phyloP scores from a whole-genome alignment of 129 eudicot genomes.

The Flaveria brownii region DNA sequence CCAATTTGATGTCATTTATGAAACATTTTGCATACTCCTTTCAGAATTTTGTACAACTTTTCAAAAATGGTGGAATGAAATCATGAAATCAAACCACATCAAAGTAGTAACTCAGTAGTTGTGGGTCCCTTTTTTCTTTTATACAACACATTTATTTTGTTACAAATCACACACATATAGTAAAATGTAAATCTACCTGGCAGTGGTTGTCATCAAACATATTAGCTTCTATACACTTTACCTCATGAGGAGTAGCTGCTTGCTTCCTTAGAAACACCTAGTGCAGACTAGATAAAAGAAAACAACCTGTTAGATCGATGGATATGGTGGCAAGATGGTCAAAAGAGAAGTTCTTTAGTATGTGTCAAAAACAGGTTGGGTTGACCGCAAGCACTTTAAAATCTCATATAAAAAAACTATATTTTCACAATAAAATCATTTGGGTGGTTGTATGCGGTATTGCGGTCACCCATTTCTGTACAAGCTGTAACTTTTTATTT shows the following conservation, averaged over 20 bases:
- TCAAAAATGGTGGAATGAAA: conserved; percentile 8
- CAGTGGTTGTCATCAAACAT: conserved; percentile 27
- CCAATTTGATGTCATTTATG: not conserved
- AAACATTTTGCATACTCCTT: not conserved
- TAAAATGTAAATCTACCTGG: conserved; percentile 33
- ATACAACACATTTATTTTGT: conserved; percentile 29
- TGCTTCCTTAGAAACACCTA: conserved; percentile 32
- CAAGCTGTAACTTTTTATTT: not conserved
- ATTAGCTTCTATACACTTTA: conserved; percentile 38
- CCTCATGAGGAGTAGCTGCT: conserved; percentile 27
- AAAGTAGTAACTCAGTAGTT: conserved; percentile 8
- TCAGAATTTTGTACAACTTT: not conserved
- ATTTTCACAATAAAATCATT: not conserved
- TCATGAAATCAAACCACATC: conserved; percentile 3
- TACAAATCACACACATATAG: conserved; percentile 34
- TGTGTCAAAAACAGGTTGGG: not conserved
- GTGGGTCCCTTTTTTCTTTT: conserved; percentile 29
- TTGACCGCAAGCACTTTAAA: not conserved
- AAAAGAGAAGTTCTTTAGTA: not conserved
- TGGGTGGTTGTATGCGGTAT: not conserved
- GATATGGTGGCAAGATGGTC: not conserved
- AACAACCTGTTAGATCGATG: conserved; percentile 13
- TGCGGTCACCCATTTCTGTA: not conserved
- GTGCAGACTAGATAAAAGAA: conserved; percentile 33
- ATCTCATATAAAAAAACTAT: not conserved